Evolutionary conservation across 176 grass and related monocot species (phyloP).

Genomic region (Urochloa ruziziensis): DNA sequence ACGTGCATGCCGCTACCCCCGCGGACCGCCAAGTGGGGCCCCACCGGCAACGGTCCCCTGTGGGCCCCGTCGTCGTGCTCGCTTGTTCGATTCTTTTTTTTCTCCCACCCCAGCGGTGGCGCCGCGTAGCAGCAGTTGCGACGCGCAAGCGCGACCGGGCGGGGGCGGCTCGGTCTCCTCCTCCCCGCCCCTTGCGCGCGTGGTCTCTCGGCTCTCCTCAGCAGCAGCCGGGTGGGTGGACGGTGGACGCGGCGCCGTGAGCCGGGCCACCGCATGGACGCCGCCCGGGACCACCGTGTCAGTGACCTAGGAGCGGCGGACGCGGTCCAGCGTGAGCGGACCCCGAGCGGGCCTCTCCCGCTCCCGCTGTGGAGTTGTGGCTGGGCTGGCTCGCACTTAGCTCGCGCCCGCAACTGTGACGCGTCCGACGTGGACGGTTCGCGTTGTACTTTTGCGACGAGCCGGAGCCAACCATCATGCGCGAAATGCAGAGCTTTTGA

Average conservation of each 20-base stretch:
- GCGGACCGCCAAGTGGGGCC: background rate
- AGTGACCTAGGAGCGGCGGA: background rate
- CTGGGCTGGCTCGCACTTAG: slow-evolving; percentile 5
- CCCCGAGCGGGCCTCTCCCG: too few species aligned
- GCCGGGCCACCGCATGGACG: background rate
- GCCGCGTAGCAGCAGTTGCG: background rate
- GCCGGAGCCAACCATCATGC: background rate
- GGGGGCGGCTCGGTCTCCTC: background rate
- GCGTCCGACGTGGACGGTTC: background rate
- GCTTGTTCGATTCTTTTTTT: background rate
- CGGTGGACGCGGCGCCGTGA: background rate
- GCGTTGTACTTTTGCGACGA: background rate
- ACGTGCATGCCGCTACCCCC: background rate
- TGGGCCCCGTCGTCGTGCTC: background rate
- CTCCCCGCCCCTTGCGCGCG: background rate
- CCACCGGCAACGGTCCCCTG: background rate
- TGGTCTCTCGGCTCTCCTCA: too few species aligned
- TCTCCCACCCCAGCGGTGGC: background rate
- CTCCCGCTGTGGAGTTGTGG: background rate
- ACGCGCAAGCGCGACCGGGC: background rate
- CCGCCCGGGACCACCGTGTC: background rate
- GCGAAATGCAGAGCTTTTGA: background rate
- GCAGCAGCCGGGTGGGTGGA: too few species aligned
- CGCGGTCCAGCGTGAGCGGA: background rate
- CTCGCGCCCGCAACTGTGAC: background rate